Conservation (phyloP, 306 rosid species). For the Medicago ruthenica region DNA sequence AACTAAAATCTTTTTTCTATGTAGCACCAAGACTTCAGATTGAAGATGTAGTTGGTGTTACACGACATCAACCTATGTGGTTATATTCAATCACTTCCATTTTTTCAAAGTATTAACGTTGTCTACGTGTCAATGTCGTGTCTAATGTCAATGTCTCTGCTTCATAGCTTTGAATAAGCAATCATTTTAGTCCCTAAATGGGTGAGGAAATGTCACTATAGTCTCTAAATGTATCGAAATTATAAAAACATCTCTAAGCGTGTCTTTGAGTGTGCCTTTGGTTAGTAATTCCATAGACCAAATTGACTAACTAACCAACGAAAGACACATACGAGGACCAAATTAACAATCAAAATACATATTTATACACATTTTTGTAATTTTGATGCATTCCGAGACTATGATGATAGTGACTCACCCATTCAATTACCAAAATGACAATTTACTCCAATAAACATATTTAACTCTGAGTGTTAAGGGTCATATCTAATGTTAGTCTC, state of each 20-base stretch:
- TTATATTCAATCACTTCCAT: not conserved
- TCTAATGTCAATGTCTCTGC: not conserved
- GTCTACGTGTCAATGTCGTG: not conserved
- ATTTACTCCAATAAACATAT: not conserved
- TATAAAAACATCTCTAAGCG: not conserved
- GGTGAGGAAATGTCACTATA: not conserved
- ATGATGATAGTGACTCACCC: no score
- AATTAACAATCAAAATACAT: not conserved
- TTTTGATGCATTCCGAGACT: not conserved
- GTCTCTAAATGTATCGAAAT: not conserved
- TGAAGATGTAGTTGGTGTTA: not conserved
- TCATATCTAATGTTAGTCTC: no score
- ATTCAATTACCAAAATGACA: not conserved
- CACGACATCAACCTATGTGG: not conserved
- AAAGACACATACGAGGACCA: not conserved
- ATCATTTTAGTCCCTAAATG: not conserved
- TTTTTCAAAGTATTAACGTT: not conserved
- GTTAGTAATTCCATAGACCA: not conserved
- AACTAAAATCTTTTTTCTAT: not conserved
- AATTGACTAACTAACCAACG: not conserved
- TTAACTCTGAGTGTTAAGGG: no score
- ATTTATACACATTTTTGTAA: not conserved
- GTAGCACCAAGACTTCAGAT: not conserved
- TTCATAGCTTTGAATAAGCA: not conserved
- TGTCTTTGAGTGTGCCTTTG: not conserved